Evolutionary conservation across 2,329 filamentous ascomycete genomes (phyloP).

Genomic region (Colletotrichum viniferum): DNA sequence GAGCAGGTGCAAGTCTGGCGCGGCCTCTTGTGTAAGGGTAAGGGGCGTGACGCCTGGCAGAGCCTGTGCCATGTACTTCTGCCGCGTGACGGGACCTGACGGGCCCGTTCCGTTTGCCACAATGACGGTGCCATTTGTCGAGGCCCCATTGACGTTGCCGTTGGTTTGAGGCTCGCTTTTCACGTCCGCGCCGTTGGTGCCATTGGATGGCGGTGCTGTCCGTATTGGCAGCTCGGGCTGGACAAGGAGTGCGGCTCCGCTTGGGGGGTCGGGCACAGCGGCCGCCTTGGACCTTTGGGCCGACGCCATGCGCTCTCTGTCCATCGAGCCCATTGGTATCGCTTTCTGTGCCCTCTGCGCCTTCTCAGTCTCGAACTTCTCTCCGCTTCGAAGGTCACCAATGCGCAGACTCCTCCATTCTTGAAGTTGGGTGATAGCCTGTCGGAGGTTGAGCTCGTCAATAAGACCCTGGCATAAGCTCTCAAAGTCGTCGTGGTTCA

Average conservation of each 20-base stretch:
- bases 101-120: conserved; percentile 38
- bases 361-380: conserved; percentile 94
- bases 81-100: conserved; percentile 41
- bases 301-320: conserved; percentile 77
- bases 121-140: conserved; percentile 42
- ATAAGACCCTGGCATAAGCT: conserved; percentile 83
- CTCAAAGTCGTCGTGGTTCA: conserved; percentile 92
- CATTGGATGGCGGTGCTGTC: conserved; percentile 38
- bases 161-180: conserved; percentile 60
- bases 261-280: conserved; percentile 68
- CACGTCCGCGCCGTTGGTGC: conserved; percentile 43
- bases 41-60: conserved; percentile 68
- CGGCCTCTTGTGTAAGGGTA: conserved; percentile 74
- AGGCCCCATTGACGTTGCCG: conserved; percentile 53
- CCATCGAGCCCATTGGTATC: conserved; percentile 79
- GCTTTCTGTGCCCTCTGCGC: conserved; percentile 71
- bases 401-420: conserved; percentile 91
- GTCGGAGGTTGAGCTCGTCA: conserved; percentile 88
- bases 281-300: conserved; percentile 72
- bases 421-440: conserved; percentile 88
- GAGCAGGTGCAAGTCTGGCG: conserved; percentile 84
- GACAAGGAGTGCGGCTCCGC: conserved; percentile 77
- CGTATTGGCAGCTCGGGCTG: conserved; percentile 77
- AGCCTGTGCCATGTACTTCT: conserved; percentile 58
- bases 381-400: conserved; percentile 81